These are phyloP conservation scores for Wallemia mellicola DNA, from an alignment of 1,284 basidiomycete genomes.

Conservation along the genomic window DNA sequence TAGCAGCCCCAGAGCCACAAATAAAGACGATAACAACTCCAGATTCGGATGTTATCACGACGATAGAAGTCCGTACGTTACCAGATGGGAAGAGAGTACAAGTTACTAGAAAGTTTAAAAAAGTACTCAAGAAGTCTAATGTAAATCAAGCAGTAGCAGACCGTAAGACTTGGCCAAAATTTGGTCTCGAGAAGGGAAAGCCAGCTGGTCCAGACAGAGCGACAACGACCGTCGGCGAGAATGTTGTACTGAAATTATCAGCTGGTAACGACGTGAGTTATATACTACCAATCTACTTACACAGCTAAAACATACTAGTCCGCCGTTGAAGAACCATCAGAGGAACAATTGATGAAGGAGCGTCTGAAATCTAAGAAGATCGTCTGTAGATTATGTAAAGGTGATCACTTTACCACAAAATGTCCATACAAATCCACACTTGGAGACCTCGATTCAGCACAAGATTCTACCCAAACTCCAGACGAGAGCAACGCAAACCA, in stretches of 20 bases:
- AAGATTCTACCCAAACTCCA: background rate
- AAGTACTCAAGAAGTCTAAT: slow-evolving; percentile 64
- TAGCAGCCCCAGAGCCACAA: background rate
- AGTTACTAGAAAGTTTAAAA: slow-evolving; percentile 63
- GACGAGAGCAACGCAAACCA: slow-evolving; percentile 1
- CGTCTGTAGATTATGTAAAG: slow-evolving; percentile 76
- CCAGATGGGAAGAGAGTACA: slow-evolving; percentile 11
- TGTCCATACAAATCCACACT: slow-evolving; percentile 91
- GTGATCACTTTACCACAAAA: slow-evolving; percentile 89
- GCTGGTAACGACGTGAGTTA: slow-evolving; percentile 46
- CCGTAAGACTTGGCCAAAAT: slow-evolving; percentile 77
- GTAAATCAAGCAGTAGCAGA: slow-evolving; percentile 84
- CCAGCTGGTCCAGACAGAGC: slow-evolving; percentile 67
- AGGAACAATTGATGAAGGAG: slow-evolving; percentile 25
- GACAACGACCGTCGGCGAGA: slow-evolving; percentile 88
- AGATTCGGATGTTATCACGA: background rate
- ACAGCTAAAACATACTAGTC: too few species aligned
- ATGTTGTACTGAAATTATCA: slow-evolving; percentile 50
- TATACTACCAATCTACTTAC: too few species aligned
- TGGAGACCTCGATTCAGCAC: slow-evolving; percentile 28
- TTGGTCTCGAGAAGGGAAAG: slow-evolving; percentile 70
- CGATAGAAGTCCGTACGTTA: background rate
- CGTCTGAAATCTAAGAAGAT: slow-evolving; percentile 51
- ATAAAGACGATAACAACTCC: background rate
- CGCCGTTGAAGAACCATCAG: slow-evolving; percentile 31